Percentiles rank a stretch among this genome's conserved stretches.
phyloP scores from a whole-genome alignment of 2,329 filamentous ascomycete species.

The Aureobasidium pullulans region DNA sequence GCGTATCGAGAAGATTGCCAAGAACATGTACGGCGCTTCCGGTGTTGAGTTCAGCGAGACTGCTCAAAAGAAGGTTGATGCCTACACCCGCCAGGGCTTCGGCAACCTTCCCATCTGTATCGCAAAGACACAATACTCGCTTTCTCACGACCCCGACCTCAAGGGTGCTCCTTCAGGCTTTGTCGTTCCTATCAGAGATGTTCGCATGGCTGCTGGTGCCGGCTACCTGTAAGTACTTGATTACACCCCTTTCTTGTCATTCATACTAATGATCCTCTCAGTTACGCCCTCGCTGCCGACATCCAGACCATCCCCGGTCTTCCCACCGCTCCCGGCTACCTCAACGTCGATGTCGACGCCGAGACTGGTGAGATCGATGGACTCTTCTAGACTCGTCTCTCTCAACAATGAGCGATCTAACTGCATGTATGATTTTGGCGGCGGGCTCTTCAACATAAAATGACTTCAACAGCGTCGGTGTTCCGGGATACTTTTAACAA shows the following conservation, averaged over 20 bases:
- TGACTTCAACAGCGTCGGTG: constrained; percentile 15
- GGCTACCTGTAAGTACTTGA: constrained; percentile 67
- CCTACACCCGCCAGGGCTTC: constrained; percentile 86
- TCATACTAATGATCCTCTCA: constrained; percentile 25
- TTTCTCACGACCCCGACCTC: constrained; percentile 84
- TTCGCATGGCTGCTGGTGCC: constrained; percentile 86
- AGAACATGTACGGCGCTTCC: constrained; percentile 88
- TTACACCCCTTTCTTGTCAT: background rate
- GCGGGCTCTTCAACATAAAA: constrained; percentile 8
- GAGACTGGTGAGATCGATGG: constrained; percentile 53
- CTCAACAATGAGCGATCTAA: constrained; percentile 8
- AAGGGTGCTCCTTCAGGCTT: constrained; percentile 95
- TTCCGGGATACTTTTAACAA: constrained; percentile 13
- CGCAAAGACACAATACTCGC: constrained; percentile 96
- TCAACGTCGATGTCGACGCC: constrained; percentile 72
- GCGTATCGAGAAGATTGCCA: constrained; percentile 83
- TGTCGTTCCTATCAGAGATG: constrained; percentile 88
- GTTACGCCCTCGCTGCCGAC: constrained; percentile 88
- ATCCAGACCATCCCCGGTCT: constrained; percentile 97
- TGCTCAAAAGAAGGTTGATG: constrained; percentile 93
- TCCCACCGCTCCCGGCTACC: constrained; percentile 87
- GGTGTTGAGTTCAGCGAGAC: constrained; percentile 89
- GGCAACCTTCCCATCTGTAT: constrained; percentile 91
- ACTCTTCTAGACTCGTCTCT: constrained; percentile 61
- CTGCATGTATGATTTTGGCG: background rate